Evolutionary conservation across 805 yeast species (phyloP).

Genomic region (Clavispora fructus): DNA sequence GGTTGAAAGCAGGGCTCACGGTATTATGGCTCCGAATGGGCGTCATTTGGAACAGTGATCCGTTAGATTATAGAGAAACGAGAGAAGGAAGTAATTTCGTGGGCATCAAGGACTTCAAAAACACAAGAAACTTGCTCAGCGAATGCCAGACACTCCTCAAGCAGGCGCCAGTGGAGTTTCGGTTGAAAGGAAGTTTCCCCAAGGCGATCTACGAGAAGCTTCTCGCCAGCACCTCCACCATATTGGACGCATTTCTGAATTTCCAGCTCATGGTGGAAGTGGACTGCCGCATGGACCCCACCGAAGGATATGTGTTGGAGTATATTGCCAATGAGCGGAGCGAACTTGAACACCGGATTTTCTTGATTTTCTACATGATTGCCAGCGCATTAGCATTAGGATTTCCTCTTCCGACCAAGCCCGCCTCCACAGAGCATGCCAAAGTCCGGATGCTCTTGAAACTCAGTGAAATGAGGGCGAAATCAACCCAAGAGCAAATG

Average conservation of each 20-base stretch:
- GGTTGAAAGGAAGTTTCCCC: constrained; percentile 73
- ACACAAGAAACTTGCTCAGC: constrained; percentile 48
- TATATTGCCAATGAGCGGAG: constrained; percentile 52
- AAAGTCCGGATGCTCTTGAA: constrained; percentile 64
- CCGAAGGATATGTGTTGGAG: constrained; percentile 53
- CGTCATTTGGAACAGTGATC: constrained; percentile 73
- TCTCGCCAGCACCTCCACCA: constrained; percentile 52
- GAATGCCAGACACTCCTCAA: constrained; percentile 56
- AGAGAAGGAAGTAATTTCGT: constrained; percentile 17
- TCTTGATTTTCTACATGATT: constrained; percentile 70
- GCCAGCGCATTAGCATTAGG: constrained; percentile 73
- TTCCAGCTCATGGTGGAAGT: constrained; percentile 63
- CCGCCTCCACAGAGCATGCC: constrained; percentile 74
- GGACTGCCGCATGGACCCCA: constrained; percentile 47
- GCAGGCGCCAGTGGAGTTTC: constrained; percentile 71
- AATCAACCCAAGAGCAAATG: constrained; percentile 16
- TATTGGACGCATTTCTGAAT: constrained; percentile 72
- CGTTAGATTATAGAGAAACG: constrained; percentile 42
- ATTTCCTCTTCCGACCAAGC: constrained; percentile 70
- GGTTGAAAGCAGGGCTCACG: constrained; percentile 61
- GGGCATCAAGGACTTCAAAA: constrained; percentile 44
- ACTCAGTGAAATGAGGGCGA: constrained; percentile 51
- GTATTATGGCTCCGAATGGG: constrained; percentile 78
- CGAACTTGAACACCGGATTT: constrained; percentile 68
- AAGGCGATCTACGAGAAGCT: constrained; percentile 44